Percentiles rank a stretch among this genome's conserved stretches.
Conservation (phyloP, 2,329 filamentous ascomycete species). For the Beauveria brongniartii region DNA sequence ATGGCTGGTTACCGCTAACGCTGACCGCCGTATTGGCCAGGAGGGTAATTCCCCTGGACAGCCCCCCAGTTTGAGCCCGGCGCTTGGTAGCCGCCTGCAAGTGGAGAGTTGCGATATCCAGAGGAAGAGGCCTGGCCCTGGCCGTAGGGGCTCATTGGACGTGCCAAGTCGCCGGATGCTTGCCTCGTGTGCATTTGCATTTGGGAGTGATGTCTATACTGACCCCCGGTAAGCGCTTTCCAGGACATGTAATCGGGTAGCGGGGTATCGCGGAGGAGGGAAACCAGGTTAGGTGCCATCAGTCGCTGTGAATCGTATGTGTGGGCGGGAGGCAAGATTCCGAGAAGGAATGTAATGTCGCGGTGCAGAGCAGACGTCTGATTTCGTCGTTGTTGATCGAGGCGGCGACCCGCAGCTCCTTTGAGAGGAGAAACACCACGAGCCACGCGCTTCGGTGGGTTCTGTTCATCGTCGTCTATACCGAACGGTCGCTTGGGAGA, state of each 20-base stretch:
- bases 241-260: constrained; percentile 54
- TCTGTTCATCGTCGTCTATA: constrained; percentile 62
- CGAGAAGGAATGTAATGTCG: constrained; percentile 55
- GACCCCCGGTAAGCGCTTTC: constrained; percentile 36
- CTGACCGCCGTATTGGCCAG: constrained; percentile 5
- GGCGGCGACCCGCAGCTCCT: constrained; percentile 74
- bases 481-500: constrained; percentile 57
- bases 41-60: background rate
- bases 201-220: constrained; percentile 26
- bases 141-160: constrained; percentile 42
- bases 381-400: constrained; percentile 67
- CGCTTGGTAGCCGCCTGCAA: constrained; percentile 17
- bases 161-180: constrained; percentile 35
- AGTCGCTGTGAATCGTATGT: constrained; percentile 66
- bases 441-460: constrained; percentile 75
- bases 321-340: constrained; percentile 65
- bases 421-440: constrained; percentile 92
- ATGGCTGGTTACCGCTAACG: background rate
- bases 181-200: constrained; percentile 33
- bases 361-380: constrained; percentile 64
- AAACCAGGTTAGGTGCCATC: constrained; percentile 62
- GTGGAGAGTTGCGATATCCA: constrained; percentile 44
- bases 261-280: constrained; percentile 59
- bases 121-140: constrained; percentile 31
- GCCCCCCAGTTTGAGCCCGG: constrained; percentile 2